Evolutionary conservation across 148 eudicot genomes (phyloP).

Genomic region (Oxyria digyna): DNA sequence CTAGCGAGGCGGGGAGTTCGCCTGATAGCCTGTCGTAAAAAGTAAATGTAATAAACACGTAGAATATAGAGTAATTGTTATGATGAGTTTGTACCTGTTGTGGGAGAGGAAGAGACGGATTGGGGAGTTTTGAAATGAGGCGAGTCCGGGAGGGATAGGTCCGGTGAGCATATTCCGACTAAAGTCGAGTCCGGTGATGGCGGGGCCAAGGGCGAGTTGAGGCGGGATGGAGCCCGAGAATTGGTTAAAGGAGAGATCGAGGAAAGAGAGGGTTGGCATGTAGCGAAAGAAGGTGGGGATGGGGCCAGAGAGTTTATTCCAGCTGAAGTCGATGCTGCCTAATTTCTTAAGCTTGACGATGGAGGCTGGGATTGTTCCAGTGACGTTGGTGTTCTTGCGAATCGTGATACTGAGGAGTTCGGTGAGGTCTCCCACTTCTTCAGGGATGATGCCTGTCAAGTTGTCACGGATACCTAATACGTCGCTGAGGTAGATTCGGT

Average conservation of each 20-base stretch:
- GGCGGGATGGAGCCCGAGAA: conserved; percentile 32
- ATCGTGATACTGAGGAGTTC: neutral
- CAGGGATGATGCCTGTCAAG: neutral
- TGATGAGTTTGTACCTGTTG: neutral
- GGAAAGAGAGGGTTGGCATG: conserved; percentile 22
- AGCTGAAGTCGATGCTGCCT: neutral
- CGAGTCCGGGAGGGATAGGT: conserved; percentile 20
- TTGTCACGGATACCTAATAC: neutral
- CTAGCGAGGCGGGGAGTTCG: neutral
- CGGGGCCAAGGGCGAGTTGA: conserved; percentile 18
- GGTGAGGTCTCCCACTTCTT: neutral
- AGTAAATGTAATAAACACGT: too few species aligned
- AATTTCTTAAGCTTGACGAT: conserved; percentile 21
- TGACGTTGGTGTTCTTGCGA: neutral
- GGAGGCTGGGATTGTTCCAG: conserved; percentile 22
- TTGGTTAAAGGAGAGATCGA: conserved; percentile 33
- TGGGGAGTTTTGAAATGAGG: neutral
- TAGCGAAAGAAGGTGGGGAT: conserved; percentile 19
- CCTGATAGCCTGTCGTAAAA: conserved; percentile 6
- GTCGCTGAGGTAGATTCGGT: neutral
- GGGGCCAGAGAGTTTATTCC: neutral
- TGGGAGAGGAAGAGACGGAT: neutral
- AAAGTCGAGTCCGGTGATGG: conserved; percentile 27
- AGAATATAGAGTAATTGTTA: too few species aligned
- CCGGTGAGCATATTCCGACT: conserved; percentile 38